These are phyloP conservation scores for Metschnikowia koreensis DNA, from an alignment of 805 yeast genomes.

Conservation along the genomic window DNA sequence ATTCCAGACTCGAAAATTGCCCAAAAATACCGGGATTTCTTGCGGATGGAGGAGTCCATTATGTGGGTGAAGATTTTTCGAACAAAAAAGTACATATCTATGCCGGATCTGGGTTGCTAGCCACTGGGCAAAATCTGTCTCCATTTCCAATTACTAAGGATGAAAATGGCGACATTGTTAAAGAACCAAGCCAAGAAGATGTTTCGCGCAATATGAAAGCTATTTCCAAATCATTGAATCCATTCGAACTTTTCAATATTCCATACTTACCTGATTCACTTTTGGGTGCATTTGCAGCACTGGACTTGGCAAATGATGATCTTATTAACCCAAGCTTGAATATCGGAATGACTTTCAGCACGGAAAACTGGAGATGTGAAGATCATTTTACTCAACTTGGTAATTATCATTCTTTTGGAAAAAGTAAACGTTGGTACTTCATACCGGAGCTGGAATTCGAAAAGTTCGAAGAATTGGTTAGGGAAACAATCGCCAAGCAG, in stretches of 20 bases:
- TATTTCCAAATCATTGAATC: conserved; percentile 24
- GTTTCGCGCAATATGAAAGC: not conserved
- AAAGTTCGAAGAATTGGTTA: conserved; percentile 47
- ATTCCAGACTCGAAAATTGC: conserved; percentile 5
- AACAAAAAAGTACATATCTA: conserved; percentile 5
- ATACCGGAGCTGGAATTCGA: conserved; percentile 55
- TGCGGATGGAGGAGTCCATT: conserved; percentile 2
- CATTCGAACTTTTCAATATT: conserved; percentile 61
- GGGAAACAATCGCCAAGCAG: conserved; percentile 17
- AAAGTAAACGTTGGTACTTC: conserved; percentile 57
- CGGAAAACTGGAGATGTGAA: conserved; percentile 57
- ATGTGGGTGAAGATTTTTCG: conserved; percentile 17
- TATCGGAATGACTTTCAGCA: conserved; percentile 53
- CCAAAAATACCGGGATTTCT: conserved; percentile 1
- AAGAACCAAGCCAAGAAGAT: not conserved
- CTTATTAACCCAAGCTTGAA: conserved; percentile 44
- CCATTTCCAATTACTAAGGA: not conserved
- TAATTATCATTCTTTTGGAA: conserved; percentile 58
- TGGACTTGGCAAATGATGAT: conserved; percentile 44
- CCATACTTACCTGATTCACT: conserved; percentile 51
- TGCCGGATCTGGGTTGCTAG: not conserved
- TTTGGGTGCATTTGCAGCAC: conserved; percentile 40
- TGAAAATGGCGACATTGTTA: not conserved
- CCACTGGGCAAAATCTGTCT: not conserved
- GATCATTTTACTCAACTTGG: conserved; percentile 57